Conservation (phyloP, 441 rosid genomes). For the Populus hybrid region DNA sequence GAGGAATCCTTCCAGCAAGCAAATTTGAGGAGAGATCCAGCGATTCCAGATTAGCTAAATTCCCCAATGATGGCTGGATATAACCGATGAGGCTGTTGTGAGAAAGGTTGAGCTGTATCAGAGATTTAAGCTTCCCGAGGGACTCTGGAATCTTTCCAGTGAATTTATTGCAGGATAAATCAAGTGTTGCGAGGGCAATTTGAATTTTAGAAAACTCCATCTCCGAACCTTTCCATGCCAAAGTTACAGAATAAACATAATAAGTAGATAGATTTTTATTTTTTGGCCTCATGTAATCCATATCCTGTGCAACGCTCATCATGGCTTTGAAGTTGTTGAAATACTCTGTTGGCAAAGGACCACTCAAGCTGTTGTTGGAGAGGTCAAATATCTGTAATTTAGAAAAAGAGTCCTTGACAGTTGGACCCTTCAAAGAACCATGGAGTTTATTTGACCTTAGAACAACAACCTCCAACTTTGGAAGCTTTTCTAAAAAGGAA, state of each 20-base stretch:
- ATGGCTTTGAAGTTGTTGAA: slow-evolving; percentile 8
- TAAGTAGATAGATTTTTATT: too few relatives aligned
- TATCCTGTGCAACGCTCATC: not conserved
- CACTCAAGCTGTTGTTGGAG: slow-evolving; percentile 9
- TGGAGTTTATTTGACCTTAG: slow-evolving; percentile 14
- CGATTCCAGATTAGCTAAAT: not conserved
- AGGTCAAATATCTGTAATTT: slow-evolving; percentile 11
- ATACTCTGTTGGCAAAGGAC: slow-evolving; percentile 8
- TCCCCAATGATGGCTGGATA: not conserved
- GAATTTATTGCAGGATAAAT: not conserved
- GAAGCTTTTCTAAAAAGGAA: not conserved
- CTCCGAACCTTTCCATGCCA: not conserved
- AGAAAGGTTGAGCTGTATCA: not conserved
- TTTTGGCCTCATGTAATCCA: not conserved
- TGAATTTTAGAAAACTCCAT: not conserved
- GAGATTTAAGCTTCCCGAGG: not conserved
- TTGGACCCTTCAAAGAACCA: not conserved
- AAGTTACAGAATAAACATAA: not conserved
- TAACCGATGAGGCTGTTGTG: not conserved
- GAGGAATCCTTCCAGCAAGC: not conserved
- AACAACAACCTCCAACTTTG: not conserved
- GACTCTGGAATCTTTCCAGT: not conserved
- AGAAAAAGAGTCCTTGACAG: not conserved
- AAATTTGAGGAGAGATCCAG: not conserved
- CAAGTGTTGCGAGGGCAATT: not conserved